Evolutionary conservation across 2,329 filamentous ascomycete species (phyloP).

Genomic region (Colletotrichum musicola): DNA sequence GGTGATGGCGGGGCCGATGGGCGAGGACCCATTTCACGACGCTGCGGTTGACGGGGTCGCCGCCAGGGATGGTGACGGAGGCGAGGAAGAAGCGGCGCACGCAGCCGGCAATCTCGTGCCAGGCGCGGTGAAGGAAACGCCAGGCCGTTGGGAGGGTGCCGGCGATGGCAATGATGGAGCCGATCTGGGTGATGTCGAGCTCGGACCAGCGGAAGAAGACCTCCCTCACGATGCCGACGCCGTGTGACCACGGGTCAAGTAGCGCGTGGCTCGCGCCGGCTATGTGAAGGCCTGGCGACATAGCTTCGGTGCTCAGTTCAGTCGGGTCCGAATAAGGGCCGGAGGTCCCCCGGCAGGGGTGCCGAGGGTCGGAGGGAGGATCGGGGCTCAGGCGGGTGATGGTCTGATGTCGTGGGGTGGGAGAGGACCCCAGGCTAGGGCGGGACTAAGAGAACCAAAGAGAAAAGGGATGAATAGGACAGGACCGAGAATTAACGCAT

Average conservation of each 20-base stretch:
- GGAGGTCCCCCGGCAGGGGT: slow-evolving; percentile 10
- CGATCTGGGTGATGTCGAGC: slow-evolving; percentile 59
- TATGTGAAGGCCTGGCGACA: slow-evolving; percentile 38
- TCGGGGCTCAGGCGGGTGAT: neutral
- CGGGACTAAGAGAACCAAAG: neutral
- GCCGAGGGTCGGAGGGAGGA: slow-evolving; percentile 14
- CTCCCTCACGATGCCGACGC: slow-evolving; percentile 52
- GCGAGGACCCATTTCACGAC: slow-evolving; percentile 60
- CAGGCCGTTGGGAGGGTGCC: slow-evolving; percentile 56
- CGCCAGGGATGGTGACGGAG: slow-evolving; percentile 56
- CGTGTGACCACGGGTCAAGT: slow-evolving; percentile 48
- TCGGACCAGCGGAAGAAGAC: slow-evolving; percentile 56
- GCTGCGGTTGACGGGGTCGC: slow-evolving; percentile 59
- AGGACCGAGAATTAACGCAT: slow-evolving; percentile 23
- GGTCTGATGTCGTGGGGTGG: neutral
- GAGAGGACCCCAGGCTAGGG: neutral
- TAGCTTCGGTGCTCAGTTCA: neutral
- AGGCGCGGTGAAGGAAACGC: slow-evolving; percentile 51
- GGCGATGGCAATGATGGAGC: slow-evolving; percentile 58
- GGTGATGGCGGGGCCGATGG: slow-evolving; percentile 53
- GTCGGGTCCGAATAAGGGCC: neutral
- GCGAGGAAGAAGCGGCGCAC: slow-evolving; percentile 58
- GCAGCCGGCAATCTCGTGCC: slow-evolving; percentile 54
- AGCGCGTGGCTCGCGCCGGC: slow-evolving; percentile 37
- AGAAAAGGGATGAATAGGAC: neutral